These are phyloP conservation scores for Aureobasidium sp. DNA, from an alignment of 2,329 filamentous ascomycete species.

Conservation along the genomic window DNA sequence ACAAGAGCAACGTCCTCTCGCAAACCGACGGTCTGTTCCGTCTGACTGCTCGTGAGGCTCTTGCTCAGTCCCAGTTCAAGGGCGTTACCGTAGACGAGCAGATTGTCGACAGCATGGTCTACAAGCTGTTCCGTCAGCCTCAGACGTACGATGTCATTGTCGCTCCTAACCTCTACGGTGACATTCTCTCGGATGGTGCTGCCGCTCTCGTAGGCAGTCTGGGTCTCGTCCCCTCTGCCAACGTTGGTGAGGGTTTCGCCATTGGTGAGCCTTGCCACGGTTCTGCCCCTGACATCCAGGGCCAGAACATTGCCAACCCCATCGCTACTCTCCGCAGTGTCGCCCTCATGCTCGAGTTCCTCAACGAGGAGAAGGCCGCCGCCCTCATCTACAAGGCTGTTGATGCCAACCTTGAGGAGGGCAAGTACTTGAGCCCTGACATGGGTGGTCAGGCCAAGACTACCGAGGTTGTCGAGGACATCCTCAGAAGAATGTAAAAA, in stretches of 20 bases:
- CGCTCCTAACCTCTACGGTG: conserved; percentile 93
- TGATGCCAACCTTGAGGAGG: conserved; percentile 80
- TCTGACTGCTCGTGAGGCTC: conserved; percentile 62
- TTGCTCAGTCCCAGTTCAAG: conserved; percentile 56
- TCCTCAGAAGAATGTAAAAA: conserved; percentile 67
- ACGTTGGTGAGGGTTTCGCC: conserved; percentile 87
- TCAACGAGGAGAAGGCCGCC: conserved; percentile 77
- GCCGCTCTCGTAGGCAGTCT: conserved; percentile 87
- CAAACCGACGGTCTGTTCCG: conserved; percentile 97
- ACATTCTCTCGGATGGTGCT: conserved; percentile 91
- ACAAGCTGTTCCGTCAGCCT: conserved; percentile 97
- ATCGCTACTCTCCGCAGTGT: conserved; percentile 89
- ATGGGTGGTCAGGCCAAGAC: conserved; percentile 82
- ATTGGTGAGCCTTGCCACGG: conserved; percentile 98
- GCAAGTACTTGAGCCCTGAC: conserved; percentile 74
- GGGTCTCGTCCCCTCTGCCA: conserved; percentile 87
- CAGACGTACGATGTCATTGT: conserved; percentile 96
- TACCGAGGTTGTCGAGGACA: conserved; percentile 76
- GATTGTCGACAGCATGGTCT: conserved; percentile 98
- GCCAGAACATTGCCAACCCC: conserved; percentile 86
- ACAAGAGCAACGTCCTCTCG: conserved; percentile 95
- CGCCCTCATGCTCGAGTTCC: conserved; percentile 92
- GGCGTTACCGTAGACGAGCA: conserved; percentile 77
- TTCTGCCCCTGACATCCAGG: conserved; percentile 90
- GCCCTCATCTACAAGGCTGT: conserved; percentile 86